Evolutionary conservation across 192 early-diverging fungal genomes (phyloP), one percentile per base, ranked within the genome.

Genomic region (Entomortierella chlamydospora): DNA sequence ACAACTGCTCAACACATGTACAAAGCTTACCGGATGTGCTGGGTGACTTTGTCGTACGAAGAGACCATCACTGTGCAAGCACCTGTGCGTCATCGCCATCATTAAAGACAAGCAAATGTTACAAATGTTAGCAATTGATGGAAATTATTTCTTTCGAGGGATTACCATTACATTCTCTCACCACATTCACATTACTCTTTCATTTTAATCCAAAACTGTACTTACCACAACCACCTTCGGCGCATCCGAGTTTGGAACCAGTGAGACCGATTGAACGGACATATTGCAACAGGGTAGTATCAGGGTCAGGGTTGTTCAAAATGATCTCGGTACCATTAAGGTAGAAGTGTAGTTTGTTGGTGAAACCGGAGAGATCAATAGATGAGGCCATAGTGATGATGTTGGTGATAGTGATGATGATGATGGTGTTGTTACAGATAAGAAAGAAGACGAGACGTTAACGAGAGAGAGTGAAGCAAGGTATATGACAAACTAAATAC

Each of bases 41-140:
- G 64, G 12, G 80, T 69, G 17, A 67, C 69, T 31, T 69, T 53
- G 60, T 88, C 85, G 71, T 85, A 92, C 10, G 83, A 77, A 9
- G 93, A 93, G 9, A 93, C 85, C 77, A 91, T 86, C 20, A 94
- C 92, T n/a, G 94, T 95, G 77, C 94, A 95, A 1, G 90, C 91
- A 57, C 91, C 90, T 83, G 11, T 58, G 28, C 8, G 53, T 22
- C n/a, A 59, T n/a, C n/a, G n/a, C n/a, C n/a, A n/a, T n/a, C n/a
- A n/a, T n/a, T n/a, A n/a, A n/a, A n/a, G n/a, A n/a, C n/a, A n/a
- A n/a, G n/a, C n/a, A n/a, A n/a, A n/a, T n/a, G n/a, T n/a, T n/a
- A n/a, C n/a, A n/a, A n/a, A n/a, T n/a, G n/a, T n/a, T n/a, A n/a
- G n/a, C n/a, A n/a, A n/a, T n/a, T n/a, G n/a, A n/a, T n/a, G n/a